Conservation (phyloP, 2,329 filamentous ascomycete species). For the Diaporthe helianthi region DNA sequence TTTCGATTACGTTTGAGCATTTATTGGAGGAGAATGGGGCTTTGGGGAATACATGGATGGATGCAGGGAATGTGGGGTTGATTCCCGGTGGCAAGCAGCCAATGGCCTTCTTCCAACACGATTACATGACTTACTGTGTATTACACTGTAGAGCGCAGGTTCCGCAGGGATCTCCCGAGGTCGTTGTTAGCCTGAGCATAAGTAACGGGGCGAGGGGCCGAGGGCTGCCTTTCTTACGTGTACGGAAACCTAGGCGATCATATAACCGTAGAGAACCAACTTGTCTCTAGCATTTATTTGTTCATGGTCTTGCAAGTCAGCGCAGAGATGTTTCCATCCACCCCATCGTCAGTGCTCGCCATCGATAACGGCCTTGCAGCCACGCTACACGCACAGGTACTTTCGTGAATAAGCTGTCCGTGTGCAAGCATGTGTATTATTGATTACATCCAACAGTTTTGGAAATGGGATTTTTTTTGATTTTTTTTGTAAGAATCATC, state of each 20-base stretch:
- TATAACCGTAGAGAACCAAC: too few relatives aligned
- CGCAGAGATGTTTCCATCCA: too few relatives aligned
- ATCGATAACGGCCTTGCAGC: too few relatives aligned
- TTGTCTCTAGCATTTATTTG: too few relatives aligned
- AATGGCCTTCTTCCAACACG: neutral
- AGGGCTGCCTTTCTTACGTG: neutral
- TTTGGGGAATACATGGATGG: slow-evolving; percentile 4
- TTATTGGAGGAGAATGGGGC: neutral
- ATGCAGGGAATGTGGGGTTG: slow-evolving; percentile 15
- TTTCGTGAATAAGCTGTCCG: too few relatives aligned
- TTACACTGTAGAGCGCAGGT: neutral
- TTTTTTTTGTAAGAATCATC: slow-evolving; percentile 9
- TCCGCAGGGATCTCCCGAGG: neutral
- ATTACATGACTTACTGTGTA: neutral
- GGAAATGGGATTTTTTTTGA: neutral
- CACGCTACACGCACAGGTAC: neutral
- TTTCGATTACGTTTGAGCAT: slow-evolving; percentile 17
- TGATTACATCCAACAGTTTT: neutral
- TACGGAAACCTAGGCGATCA: neutral
- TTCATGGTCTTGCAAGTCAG: too few relatives aligned
- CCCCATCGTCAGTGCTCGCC: neutral
- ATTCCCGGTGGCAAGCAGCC: slow-evolving; percentile 18
- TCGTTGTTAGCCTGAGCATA: neutral
- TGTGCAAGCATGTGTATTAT: neutral
- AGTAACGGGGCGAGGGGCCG: neutral